phyloP scores from a whole-genome alignment of 2,329 filamentous ascomycete species.

The Chrysoporthe cubensis region DNA sequence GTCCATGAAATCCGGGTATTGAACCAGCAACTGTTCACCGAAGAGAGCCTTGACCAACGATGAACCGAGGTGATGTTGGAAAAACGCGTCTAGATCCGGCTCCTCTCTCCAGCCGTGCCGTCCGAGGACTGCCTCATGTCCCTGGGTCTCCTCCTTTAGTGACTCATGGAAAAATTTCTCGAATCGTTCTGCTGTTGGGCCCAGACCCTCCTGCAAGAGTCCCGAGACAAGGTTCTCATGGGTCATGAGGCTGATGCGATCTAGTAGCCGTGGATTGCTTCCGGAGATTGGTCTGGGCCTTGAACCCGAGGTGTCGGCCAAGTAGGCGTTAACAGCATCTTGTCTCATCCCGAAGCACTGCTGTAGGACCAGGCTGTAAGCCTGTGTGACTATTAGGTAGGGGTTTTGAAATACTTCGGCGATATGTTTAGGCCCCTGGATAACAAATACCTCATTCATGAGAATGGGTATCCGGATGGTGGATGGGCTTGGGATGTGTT shows the following conservation, averaged over 20 bases:
- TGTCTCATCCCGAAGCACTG: constrained; percentile 3
- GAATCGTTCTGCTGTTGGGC: neutral
- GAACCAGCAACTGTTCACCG: neutral
- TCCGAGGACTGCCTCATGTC: neutral
- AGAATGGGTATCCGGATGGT: neutral
- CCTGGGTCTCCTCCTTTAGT: neutral
- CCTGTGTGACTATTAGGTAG: neutral
- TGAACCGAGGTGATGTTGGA: constrained; percentile 1
- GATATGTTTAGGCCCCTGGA: neutral
- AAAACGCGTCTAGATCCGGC: neutral
- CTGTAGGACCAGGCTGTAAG: constrained; percentile 1
- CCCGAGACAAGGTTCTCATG: constrained; percentile 2
- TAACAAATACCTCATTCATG: neutral
- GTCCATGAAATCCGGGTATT: constrained; percentile 2
- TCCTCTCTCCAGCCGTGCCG: neutral
- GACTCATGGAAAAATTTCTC: neutral
- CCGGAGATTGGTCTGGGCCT: neutral
- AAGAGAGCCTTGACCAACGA: constrained; percentile 1
- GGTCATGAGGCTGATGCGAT: neutral
- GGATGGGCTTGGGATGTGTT: neutral
- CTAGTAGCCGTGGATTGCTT: neutral
- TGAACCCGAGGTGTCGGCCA: neutral
- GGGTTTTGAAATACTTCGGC: neutral
- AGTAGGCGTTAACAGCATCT: neutral
- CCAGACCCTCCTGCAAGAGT: neutral